Evolutionary conservation across 495 filamentous ascomycete genomes (phyloP).

Genomic region (Lasiosphaeria hispida): DNA sequence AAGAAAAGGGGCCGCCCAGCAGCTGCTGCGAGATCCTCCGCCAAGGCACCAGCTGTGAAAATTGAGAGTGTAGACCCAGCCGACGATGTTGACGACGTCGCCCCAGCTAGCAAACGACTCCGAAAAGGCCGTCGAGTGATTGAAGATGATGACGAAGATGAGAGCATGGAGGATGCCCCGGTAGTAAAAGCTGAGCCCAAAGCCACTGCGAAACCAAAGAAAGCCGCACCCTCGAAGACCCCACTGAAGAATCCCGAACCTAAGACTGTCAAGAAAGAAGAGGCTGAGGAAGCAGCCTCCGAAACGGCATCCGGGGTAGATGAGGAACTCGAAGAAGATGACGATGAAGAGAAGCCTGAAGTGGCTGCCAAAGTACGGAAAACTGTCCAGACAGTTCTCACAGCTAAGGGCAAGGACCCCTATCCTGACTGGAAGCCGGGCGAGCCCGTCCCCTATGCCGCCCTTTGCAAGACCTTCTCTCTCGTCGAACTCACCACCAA

Average conservation of each 20-base stretch:
- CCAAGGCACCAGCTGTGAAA: slow-evolving; percentile 1
- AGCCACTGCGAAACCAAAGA: slow-evolving; percentile 8
- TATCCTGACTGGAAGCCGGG: slow-evolving; percentile 93
- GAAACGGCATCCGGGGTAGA: slow-evolving; percentile 55
- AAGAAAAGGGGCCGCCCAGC: slow-evolving; percentile 34
- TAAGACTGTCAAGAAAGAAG: slow-evolving; percentile 25
- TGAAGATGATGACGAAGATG: slow-evolving; percentile 47
- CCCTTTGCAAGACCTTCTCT: slow-evolving; percentile 91
- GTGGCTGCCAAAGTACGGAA: slow-evolving; percentile 73
- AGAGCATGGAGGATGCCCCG: slow-evolving; percentile 36
- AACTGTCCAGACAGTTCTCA: slow-evolving; percentile 77
- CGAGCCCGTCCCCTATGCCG: slow-evolving; percentile 88
- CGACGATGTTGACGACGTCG: slow-evolving; percentile 47
- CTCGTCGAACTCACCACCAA: slow-evolving; percentile 92
- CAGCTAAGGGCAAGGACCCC: slow-evolving; percentile 64
- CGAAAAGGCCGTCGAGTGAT: slow-evolving; percentile 39
- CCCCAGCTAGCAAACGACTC: slow-evolving; percentile 53
- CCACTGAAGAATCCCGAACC: slow-evolving; percentile 20
- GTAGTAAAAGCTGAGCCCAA: slow-evolving; percentile 15
- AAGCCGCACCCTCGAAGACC: slow-evolving; percentile 19
- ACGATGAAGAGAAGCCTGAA: slow-evolving; percentile 75
- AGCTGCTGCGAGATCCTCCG: slow-evolving; percentile 4
- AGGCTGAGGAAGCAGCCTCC: slow-evolving; percentile 46
- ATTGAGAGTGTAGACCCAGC: slow-evolving; percentile 33
- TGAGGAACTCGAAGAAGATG: slow-evolving; percentile 49